These are phyloP conservation scores for Nelumbo lutea DNA, from an alignment of 164 flowering plant species.

Conservation along the genomic window DNA sequence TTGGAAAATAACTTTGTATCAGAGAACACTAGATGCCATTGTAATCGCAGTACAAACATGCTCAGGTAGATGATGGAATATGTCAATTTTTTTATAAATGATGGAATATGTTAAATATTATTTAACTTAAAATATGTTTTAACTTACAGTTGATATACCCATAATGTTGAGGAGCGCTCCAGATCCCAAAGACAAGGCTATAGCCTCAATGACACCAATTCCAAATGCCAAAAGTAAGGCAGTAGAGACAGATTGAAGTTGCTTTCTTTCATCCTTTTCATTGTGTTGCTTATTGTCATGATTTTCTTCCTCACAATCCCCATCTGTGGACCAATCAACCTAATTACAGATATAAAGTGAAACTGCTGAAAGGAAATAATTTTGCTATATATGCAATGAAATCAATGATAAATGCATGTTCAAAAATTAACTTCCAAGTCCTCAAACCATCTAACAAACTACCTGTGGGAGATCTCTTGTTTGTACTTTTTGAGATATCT, in stretches of 20 bases:
- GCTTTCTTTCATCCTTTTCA: constrained; percentile 46
- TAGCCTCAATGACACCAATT: constrained; percentile 84
- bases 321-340: constrained; percentile 19
- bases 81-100: neutral
- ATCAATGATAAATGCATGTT: constrained; percentile 1
- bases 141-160: constrained; percentile 78
- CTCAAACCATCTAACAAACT: neutral
- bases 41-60: neutral
- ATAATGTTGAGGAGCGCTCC: constrained; percentile 74
- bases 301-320: constrained; percentile 18
- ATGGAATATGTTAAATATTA: neutral
- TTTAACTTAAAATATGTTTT: neutral
- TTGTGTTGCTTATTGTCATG: constrained; percentile 26
- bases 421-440: neutral
- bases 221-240: constrained; percentile 75
- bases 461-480: constrained; percentile 45
- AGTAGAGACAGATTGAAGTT: constrained; percentile 86
- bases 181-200: constrained; percentile 70
- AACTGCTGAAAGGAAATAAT: neutral
- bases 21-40: neutral
- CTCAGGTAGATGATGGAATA: neutral
- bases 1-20: neutral
- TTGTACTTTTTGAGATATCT: constrained; percentile 58
- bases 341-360: neutral
- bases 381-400: constrained; percentile 1